Evolutionary conservation across 169 alveolate species (phyloP).

Genomic region (Plasmodium falciparum): DNA sequence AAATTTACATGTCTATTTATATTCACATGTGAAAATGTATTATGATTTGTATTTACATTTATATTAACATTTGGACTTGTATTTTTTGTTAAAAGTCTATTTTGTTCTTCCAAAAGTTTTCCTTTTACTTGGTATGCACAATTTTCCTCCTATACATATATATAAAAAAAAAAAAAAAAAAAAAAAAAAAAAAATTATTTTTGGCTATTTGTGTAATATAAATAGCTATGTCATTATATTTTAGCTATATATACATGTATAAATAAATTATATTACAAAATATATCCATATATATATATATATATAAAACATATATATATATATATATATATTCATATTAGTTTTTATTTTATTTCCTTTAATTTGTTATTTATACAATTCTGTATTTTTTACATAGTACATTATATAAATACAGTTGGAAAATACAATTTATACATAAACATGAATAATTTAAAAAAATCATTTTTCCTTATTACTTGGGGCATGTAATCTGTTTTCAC

Average conservation of each 20-base stretch:
- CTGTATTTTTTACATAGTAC: no score
- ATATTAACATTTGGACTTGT: not conserved
- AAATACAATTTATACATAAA: no score
- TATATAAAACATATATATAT: conserved; percentile 3
- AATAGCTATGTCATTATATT: not conserved
- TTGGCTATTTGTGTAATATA: no score
- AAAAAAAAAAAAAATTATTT: not conserved
- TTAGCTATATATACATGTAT: conserved; percentile 3
- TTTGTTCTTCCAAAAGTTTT: conserved; percentile 45
- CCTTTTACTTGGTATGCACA: conserved; percentile 66
- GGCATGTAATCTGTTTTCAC: conserved; percentile 86
- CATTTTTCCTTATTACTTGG: conserved; percentile 63
- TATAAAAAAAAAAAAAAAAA: no score
- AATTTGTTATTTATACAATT: no score
- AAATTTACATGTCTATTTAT: not conserved
- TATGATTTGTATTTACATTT: conserved; percentile 6
- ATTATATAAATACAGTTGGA: no score
- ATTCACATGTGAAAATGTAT: not conserved
- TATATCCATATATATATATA: conserved; percentile 11
- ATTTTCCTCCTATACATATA: conserved; percentile 46
- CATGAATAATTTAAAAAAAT: no score
- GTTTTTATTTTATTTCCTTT: no score
- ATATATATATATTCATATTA: not conserved
- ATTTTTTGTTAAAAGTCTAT: not conserved
- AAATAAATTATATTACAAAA: not conserved